Evolutionary conservation across 306 rosid species (phyloP), one percentile per base, ranked within the genome.

Genomic region (Argentina anserina): DNA sequence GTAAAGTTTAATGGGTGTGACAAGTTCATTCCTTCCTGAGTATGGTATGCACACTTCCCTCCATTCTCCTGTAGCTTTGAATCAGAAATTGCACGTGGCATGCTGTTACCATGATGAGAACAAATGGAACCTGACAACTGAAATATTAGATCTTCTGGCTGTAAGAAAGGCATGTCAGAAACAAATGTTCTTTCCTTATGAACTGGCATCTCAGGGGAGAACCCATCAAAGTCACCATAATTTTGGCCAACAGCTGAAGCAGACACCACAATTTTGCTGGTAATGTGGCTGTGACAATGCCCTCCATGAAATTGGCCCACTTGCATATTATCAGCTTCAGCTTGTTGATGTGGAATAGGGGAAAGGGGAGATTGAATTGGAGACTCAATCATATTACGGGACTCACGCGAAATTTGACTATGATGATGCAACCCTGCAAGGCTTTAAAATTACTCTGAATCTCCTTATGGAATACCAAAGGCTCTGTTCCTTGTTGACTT

Each of bases 31-130:
- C 85, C 86, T 68, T 88, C 89, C 76, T 78, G 91, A 3, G 88
- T 84, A 83, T 81, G 65, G 84, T 45, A 73, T 41, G 67, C 86
- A 84, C 87, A 86, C 81, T 69, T 83, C 65, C 75, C 50, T 81
- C 85, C 93, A 75, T 75, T 88, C 67, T 81, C 86, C 12, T 80
- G 78, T 86, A 90, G 78, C 75, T 84, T 85, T 39, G 96, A 84
- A 83, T 90, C 96, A 64, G 96, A 90, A 76, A 79, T 86, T 0
- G 86, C 88, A 84, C 86, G 91, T n/a, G 83, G 62, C 67, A 90
- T 76, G 69, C n/a, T n/a, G n/a, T n/a, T n/a, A n/a, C 87, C 86
- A 59, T 26, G 80, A 66, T 73, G 66, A 72, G 80, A 65, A 72
- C 67, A 78, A 67, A 39, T 34, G 37, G n/a, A 56, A 64, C 74